Base-by-base conservation (phyloP, 2,329 filamentous ascomycete genomes). In the Fusarium hainanense region DNA sequence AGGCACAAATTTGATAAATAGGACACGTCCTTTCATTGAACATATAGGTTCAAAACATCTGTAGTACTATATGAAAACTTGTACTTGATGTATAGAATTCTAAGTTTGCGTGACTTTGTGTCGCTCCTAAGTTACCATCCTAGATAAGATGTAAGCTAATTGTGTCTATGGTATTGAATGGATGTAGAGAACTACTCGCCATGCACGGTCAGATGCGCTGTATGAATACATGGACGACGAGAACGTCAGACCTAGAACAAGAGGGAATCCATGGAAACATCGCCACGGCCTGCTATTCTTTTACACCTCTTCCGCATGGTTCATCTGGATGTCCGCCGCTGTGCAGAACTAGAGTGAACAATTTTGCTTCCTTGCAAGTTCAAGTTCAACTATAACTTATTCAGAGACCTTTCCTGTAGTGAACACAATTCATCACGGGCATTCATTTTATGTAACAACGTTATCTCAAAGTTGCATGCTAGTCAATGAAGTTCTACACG, bases 1-100 rank as follows among this genome's bases (percentile, higher is more conserved):
- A 32, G 56, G 34, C 49, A 25, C 41, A 34, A 57, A 21, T 63
- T 68, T 63, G 67, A 59, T 50, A 54, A 23, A 25, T 41, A 52
- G 44, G 46, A 34, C 27, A 40, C 28, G 23, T 37, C 23, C 32
- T 50, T 30, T 46, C 37, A 42, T 54, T 62, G 46, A 66, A 66
- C 20, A 34, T 20, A 25, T 32, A 28, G 16, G 41, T 44, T 32
- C 59, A 44, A 41, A 43, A 27, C 32, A 57, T 40, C 54, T 54
- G 68, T 47, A 58, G 70, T 64, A 70, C 63, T 58, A 68, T 27
- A 40, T 37, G 37, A 43, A 46, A 14, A 41, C 12, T 37, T 37
- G 3, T n/a, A n/a, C 34, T 37, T 32, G 30, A 18, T n/a, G 32
- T 37, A n/a, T 37, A 37, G 34, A 37, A 37, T 37, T 18, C 32